These are phyloP conservation scores for Effrenium voratum DNA, from an alignment of 73 alveolate species.

Conservation along the genomic window DNA sequence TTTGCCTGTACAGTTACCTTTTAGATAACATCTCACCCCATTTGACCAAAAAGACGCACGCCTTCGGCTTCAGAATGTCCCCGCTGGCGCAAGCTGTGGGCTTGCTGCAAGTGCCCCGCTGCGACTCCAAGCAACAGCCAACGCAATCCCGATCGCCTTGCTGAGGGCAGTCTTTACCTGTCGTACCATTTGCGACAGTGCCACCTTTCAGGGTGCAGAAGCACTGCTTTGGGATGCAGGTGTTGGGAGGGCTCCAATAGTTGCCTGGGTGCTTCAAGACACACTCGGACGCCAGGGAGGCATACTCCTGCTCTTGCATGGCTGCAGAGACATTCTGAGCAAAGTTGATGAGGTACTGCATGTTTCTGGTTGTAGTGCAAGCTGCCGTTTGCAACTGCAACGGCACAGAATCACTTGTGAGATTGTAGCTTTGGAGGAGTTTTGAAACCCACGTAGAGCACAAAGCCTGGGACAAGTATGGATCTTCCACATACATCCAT, in stretches of 20 bases:
- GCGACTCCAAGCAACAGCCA: constrained; percentile 28
- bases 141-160: background rate
- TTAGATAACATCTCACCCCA: too few relatives aligned
- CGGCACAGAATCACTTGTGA: background rate
- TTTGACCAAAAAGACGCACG: too few relatives aligned
- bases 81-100: background rate
- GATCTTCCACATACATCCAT: constrained; percentile 32
- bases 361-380: constrained; percentile 31
- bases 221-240: constrained; percentile 25
- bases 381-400: background rate
- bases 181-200: background rate
- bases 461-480: background rate
- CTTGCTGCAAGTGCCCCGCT: background rate
- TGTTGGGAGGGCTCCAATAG: constrained; percentile 17
- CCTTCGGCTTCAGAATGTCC: constrained; percentile 38
- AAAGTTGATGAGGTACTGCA: constrained; percentile 36
- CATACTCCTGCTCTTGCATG: background rate
- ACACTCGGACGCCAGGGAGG: constrained; percentile 18
- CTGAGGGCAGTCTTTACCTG: background rate
- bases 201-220: constrained; percentile 1
- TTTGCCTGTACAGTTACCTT: too few relatives aligned
- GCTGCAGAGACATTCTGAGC: constrained; percentile 31
- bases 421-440: constrained; percentile 11
- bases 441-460: background rate
- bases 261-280: constrained; percentile 17